These are phyloP conservation scores for Phytopythium ostracodes DNA, from an alignment of 352 stramenopile genomes.

Conservation along the genomic window DNA sequence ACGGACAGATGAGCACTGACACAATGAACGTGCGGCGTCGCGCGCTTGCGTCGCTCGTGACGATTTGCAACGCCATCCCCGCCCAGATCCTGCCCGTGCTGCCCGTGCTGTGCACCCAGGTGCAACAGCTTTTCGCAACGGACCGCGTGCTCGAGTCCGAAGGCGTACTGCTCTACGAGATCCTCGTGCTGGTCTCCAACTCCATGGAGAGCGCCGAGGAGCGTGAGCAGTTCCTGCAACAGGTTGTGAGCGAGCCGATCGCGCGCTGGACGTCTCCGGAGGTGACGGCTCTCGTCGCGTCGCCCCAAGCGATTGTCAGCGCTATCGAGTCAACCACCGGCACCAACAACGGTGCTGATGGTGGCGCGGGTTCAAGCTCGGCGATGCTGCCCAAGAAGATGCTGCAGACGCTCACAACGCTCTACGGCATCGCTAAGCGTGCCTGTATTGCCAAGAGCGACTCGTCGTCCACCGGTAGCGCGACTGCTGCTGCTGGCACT, in stretches of 20 bases:
- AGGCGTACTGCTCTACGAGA: constrained; percentile 76
- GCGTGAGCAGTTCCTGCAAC: constrained; percentile 57
- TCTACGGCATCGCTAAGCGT: constrained; percentile 62
- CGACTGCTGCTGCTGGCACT: neutral
- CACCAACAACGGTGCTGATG: too few relatives aligned
- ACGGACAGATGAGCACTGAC: constrained; percentile 57
- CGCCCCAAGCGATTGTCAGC: constrained; percentile 43
- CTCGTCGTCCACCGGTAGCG: neutral
- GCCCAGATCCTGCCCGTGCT: constrained; percentile 74
- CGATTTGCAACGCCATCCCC: constrained; percentile 74
- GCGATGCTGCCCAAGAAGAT: constrained; percentile 34
- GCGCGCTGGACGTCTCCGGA: constrained; percentile 57
- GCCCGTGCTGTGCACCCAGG: constrained; percentile 61
- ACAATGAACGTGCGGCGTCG: constrained; percentile 69
- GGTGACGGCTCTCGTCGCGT: constrained; percentile 59
- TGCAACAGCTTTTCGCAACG: constrained; percentile 61
- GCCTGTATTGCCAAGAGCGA: constrained; percentile 4
- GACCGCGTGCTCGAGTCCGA: constrained; percentile 75
- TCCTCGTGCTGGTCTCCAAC: constrained; percentile 78
- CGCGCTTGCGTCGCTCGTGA: constrained; percentile 63
- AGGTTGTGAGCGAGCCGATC: constrained; percentile 71
- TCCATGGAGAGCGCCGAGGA: constrained; percentile 66
- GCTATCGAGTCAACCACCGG: constrained; percentile 32
- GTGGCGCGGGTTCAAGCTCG: neutral
- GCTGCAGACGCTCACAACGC: constrained; percentile 71